Evolutionary conservation across 768 basidiomycete genomes (phyloP), one percentile per base, ranked within the genome.

Genomic region (Strobilomyces echinocephalus): DNA sequence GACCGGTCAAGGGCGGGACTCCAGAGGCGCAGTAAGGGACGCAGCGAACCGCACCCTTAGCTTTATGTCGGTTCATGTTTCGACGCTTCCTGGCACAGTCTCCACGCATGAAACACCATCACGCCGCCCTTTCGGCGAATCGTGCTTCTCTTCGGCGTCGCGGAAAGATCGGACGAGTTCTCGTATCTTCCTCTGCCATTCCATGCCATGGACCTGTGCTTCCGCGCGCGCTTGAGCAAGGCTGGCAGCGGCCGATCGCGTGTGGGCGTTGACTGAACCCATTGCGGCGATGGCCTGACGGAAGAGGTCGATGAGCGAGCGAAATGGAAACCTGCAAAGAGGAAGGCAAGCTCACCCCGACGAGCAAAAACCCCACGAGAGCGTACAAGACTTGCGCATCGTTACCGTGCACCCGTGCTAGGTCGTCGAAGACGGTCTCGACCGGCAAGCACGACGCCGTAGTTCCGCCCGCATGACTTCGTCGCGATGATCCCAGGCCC

Each of bases 161-260:
- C 40, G 53, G 24, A 53, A 55, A 5, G 43, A 76, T 52, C 62
- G 68, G 15, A 81, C 82, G 4, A 77, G 74, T 54, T 74, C 73
- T 31, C 75, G 71, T 54, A 87, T 76, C 52, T 76, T 76, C 41
- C 67, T 69, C 45, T 83, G 73, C 47, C 84, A 69, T 56, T 80
- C 77, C 38, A 72, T 74, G 1, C 86, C 85, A 38, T 77, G 65
- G 56, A 81, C 75, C 40, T 73, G 69, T 8, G 84, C 83, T 34
- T 85, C 85, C 14, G 66, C 63, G 16, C 82, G 76, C 5, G 84
- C 87, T 53, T 79, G 75, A 0, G 81, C 75, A 18, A 88, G 76
- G 56, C 85, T 85, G 9, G 70, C 68, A 1, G 76, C 79, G 0
- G 87, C 87, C 3, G 71, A 69, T 12, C 66, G 67, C 58, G 63